Base-by-base conservation (phyloP, 768 basidiomycete genomes). In the Gelatoporia subvermispora region DNA sequence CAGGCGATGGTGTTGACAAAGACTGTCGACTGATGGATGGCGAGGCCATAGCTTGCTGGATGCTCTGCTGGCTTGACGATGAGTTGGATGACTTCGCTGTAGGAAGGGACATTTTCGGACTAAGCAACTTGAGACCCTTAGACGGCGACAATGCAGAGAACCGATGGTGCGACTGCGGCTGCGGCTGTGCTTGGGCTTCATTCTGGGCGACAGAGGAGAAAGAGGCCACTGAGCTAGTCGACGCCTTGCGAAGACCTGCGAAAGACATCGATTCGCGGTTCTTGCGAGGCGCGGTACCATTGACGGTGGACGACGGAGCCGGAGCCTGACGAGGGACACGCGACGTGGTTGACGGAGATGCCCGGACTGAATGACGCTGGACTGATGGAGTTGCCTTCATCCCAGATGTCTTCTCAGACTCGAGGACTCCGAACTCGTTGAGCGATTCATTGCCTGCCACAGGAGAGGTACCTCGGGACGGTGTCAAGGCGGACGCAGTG, bases 121-220 rank as follows among this genome's bases (percentile, higher is more conserved):
- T 85, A 43, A 93, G 71, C 35, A 92, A 72, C 65, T 92, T 92
- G 47, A 93, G 70, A 24, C 88, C 77, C 65, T 85, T 90, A 2
- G 90, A 92, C 1, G 90, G 90, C 4, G 90, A 92, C 36, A 92
- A 74, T 3, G 85, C 86, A 31, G 88, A 87, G 70, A 91, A 87
- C 25, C 88, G 79, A 60, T 86, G 81, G 43, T 72, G 76, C 43
- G 71, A 68, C 17, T 38, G 46, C 10, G 55, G 42, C 23, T 56
- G 52, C 2, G 53, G 37, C 17, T 49, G 52, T 13, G 13, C 28
- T 13, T 31, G 28, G 5, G 28, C 38, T 41, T 69, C 60, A 24
- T 65, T 24, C 52, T 71, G 68, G 36, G 68, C 72, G 10, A 75
- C 72, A 1, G 83, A 81, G 10, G 78, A 71, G 31, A 82, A 66